Evolutionary conservation across 371 early-diverging fungal species (phyloP).

Genomic region (Phascolomyces articulosus): DNA sequence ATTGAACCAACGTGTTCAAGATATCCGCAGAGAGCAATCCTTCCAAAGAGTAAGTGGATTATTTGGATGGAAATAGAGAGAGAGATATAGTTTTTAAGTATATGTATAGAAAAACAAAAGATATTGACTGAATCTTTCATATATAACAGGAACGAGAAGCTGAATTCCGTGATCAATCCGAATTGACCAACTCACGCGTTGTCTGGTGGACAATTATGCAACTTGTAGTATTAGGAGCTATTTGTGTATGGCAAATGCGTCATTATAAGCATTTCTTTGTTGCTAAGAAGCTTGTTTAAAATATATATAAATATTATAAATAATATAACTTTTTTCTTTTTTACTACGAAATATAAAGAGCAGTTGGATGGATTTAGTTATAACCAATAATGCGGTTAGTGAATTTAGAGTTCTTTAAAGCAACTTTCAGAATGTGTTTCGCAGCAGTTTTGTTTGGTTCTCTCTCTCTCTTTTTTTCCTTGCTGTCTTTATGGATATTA

Average conservation of each 20-base stretch:
- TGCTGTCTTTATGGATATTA: constrained; percentile 25
- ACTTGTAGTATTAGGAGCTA: constrained; percentile 75
- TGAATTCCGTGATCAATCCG: constrained; percentile 87
- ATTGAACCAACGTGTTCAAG: constrained; percentile 79
- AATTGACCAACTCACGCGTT: constrained; percentile 82
- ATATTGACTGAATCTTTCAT: not conserved
- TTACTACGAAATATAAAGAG: too few species aligned
- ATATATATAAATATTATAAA: not conserved
- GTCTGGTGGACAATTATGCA: constrained; percentile 91
- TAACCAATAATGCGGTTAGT: too few species aligned
- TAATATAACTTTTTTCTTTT: not conserved
- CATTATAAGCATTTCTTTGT: constrained; percentile 92
- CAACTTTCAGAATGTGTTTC: not conserved
- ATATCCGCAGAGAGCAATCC: constrained; percentile 87
- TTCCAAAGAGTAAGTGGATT: constrained; percentile 79
- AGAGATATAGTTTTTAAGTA: too few species aligned
- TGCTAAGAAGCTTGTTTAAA: constrained; percentile 91
- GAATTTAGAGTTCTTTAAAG: not conserved
- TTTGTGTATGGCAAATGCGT: constrained; percentile 92
- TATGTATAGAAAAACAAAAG: not conserved
- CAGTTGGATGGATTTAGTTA: too few species aligned
- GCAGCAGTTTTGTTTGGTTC: not conserved
- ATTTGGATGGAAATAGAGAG: not conserved
- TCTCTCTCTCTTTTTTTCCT: constrained; percentile 1
- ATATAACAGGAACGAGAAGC: constrained; percentile 75